A percentile compares a stretch with the other conserved stretches of the same genome.
Evolutionary conservation across 768 basidiomycete genomes (phyloP).

Genomic region (Fomitopsis serialis): DNA sequence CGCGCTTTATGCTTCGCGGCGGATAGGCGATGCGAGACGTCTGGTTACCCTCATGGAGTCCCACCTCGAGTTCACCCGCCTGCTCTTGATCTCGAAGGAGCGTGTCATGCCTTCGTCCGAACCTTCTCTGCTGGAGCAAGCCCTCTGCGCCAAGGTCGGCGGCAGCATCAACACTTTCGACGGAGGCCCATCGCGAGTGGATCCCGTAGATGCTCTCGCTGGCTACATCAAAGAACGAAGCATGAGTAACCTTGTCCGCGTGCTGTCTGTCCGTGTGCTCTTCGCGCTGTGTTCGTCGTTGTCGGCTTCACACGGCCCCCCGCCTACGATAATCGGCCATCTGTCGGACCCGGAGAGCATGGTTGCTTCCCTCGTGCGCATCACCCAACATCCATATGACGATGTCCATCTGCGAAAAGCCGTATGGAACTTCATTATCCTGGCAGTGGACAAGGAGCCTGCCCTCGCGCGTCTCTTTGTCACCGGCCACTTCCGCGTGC

Average conservation of each 20-base stretch:
- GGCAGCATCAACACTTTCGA: constrained; percentile 42
- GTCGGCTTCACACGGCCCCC: constrained; percentile 51
- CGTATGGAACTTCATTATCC: constrained; percentile 79
- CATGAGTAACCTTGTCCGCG: constrained; percentile 52
- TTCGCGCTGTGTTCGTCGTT: constrained; percentile 63
- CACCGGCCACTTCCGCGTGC: constrained; percentile 60
- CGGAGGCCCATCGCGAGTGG: constrained; percentile 42
- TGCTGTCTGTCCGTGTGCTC: constrained; percentile 64
- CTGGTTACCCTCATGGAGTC: constrained; percentile 66
- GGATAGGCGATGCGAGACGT: constrained; percentile 64
- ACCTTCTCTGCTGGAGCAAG: constrained; percentile 68
- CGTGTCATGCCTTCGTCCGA: constrained; percentile 21
- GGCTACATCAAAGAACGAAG: constrained; percentile 61
- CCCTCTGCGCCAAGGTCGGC: constrained; percentile 57
- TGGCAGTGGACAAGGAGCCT: constrained; percentile 82
- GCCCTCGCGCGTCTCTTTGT: constrained; percentile 79
- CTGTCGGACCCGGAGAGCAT: constrained; percentile 72
- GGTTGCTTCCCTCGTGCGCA: constrained; percentile 60
- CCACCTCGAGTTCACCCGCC: constrained; percentile 54
- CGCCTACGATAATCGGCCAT: constrained; percentile 73
- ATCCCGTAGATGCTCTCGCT: constrained; percentile 74
- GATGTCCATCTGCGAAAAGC: constrained; percentile 66
- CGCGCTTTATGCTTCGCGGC: constrained; percentile 55
- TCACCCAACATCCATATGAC: constrained; percentile 76
- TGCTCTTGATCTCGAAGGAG: constrained; percentile 64